These are phyloP conservation scores for Beauveria rudraprayagi DNA, from an alignment of 2,329 filamentous ascomycete species.

Conservation along the genomic window DNA sequence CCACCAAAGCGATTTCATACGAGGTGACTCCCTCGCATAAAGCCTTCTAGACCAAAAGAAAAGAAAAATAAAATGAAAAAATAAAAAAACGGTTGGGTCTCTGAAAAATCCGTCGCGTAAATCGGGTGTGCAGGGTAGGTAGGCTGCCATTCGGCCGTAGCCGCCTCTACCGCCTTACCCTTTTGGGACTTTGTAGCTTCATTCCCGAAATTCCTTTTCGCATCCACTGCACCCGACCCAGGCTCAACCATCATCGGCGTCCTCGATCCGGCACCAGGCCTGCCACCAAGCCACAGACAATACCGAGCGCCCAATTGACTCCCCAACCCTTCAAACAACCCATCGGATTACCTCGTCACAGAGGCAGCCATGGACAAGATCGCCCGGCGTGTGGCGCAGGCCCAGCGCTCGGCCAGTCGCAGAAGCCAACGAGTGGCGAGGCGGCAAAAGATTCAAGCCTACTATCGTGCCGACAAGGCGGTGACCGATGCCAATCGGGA, in stretches of 20 bases:
- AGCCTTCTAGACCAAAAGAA: no score
- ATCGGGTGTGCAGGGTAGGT: not conserved
- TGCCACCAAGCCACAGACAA: not conserved
- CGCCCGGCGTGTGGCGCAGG: conserved; percentile 56
- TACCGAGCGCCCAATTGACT: not conserved
- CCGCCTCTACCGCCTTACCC: conserved; percentile 10
- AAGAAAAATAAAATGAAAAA: no score
- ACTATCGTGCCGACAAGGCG: conserved; percentile 24
- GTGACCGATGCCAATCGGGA: conserved; percentile 24
- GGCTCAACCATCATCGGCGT: not conserved
- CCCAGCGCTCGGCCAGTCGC: conserved; percentile 54
- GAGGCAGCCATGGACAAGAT: conserved; percentile 61
- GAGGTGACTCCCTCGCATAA: no score
- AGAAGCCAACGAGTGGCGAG: conserved; percentile 33
- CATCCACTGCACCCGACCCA: conserved; percentile 10
- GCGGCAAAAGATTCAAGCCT: conserved; percentile 21
- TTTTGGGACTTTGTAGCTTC: conserved; percentile 8
- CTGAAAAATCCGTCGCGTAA: not conserved
- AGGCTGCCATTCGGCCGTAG: not conserved
- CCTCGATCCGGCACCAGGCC: not conserved
- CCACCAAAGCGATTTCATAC: no score
- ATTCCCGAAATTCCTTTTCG: conserved; percentile 12
- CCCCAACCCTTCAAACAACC: not conserved
- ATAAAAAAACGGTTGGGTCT: no score
- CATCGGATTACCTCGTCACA: not conserved